Evolutionary conservation across 768 basidiomycete genomes (phyloP), one percentile per base, ranked within the genome.

Genomic region (Hirschioporus abietinus): DNA sequence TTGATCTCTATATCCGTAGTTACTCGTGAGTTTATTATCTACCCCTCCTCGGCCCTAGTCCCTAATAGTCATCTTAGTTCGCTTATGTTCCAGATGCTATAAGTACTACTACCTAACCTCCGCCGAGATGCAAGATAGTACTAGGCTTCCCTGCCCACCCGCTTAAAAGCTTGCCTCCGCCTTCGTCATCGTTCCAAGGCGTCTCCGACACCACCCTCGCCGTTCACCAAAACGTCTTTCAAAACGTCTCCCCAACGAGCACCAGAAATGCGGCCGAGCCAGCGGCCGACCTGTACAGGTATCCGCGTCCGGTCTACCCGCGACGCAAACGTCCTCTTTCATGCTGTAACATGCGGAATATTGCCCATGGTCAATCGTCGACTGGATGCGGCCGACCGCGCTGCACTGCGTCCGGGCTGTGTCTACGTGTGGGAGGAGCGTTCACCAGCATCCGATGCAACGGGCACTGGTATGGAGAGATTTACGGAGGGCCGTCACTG

Each of bases 381-480:
- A 23, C 78, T 81, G 60, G 78, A 77, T 66, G 75, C 77, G 67
- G 79, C 78, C 30, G 80, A 80, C 64, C 72, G 79, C 2, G 71
- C 76, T 62, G 75, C 72, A 0, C 69, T 79, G 36, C 69, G 71
- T 18, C 69, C 78, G 1, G 78, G 78, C 61, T 74, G 76, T 66
- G 74, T 79, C 62, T 79, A 79, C 67, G 78, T 79, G 61, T 79
- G 78, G 78, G 78, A 78, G 66, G 78, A 79, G 62, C 75, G 76
- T 23, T 74, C 69, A 62, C 72, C 69, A 60, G 74, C 73, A 64
- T 74, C 77, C 5, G 78, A 78, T 64, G 72, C 73, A 20, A 72
- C 75, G 34, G 76, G 75, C 10, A 74, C 75, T 60, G 76, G 75
- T 25, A 79, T 79, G 26, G 77, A 79, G 63, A 73, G 78, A 5